Base-by-base conservation (phyloP, 2,329 filamentous ascomycete genomes). In the Aspergillus sp. region DNA sequence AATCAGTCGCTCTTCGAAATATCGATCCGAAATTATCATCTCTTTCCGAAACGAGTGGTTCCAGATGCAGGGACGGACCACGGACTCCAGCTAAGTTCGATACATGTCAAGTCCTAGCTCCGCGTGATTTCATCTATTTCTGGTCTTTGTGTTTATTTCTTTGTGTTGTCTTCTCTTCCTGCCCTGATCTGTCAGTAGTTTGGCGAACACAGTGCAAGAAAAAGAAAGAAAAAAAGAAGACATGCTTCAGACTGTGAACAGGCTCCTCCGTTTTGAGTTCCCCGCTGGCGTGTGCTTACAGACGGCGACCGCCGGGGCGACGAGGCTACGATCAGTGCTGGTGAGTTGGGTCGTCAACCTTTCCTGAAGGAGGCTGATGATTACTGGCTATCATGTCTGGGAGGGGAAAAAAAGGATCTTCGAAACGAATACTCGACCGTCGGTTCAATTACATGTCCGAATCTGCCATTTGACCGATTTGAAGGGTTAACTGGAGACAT, bases 41-140 rank as follows among this genome's bases (percentile, higher is more conserved):
- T 19, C 19, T 19, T 19, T 19, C 19, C 19, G 19, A 19, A 19
- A 19, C 19, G 19, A 19, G 19, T 19, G 19, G 19, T 19, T 19
- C 36, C 36, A 27, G 36, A 38, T 28, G 27, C 36, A 40, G 41
- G 42, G 46, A 53, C 43, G 47, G 48, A 50, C 42, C 45, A 57
- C 49, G 55, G 51, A 59, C 49, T 57, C 50, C 62, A 66, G 63
- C 61, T 66, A 66, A 66, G 63, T 66, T 60, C 58, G 63, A 64
- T 59, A 53, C 55, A 60, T 58, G 48, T 59, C 52, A 58, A 46
- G 51, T 53, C 60, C 53, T 58, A 57, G 54, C 53, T 54, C 55
- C 50, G 53, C 54, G 52, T 57, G 50, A 39, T 49, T 49, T 55
- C 47, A 42, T 45, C 48, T 53, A 45, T 51, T 41, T 40, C 42